A percentile compares a stretch with the other conserved stretches of the same genome.
Conservation (phyloP, 1,284 basidiomycete genomes). For the Melampsora larici-populina region DNA sequence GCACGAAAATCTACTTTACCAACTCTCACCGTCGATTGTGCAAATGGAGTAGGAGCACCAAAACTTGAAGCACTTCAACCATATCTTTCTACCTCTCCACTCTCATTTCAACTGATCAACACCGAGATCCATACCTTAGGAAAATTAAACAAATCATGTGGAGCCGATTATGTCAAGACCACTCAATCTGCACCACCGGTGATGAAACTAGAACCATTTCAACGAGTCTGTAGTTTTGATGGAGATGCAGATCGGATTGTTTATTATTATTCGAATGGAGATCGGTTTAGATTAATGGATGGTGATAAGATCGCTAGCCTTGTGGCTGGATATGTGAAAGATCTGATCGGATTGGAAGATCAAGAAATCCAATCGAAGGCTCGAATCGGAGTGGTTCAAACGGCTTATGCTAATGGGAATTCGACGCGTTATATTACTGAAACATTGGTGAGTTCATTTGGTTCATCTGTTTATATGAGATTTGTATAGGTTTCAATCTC, state of each 20-base stretch:
- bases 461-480: not conserved
- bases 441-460: slow-evolving; percentile 58
- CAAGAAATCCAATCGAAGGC: slow-evolving; percentile 60
- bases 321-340: slow-evolving; percentile 87
- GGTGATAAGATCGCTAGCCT: slow-evolving; percentile 98
- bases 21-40: slow-evolving; percentile 83
- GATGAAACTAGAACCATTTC: slow-evolving; percentile 67
- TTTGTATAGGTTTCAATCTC: slow-evolving; percentile 6
- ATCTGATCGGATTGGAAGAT: slow-evolving; percentile 75
- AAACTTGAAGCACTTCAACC: slow-evolving; percentile 60
- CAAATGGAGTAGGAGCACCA: slow-evolving; percentile 89
- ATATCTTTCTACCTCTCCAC: slow-evolving; percentile 45
- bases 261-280: slow-evolving; percentile 76
- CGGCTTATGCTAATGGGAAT: slow-evolving; percentile 96
- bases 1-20: slow-evolving; percentile 55
- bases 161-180: slow-evolving; percentile 97
- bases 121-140: slow-evolving; percentile 61
- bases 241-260: slow-evolving; percentile 97
- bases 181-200: slow-evolving; percentile 76
- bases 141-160: slow-evolving; percentile 60
- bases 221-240: slow-evolving; percentile 87
- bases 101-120: slow-evolving; percentile 62
- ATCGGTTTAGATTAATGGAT: slow-evolving; percentile 83
- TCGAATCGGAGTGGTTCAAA: slow-evolving; percentile 83
- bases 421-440: slow-evolving; percentile 86